Percentiles rank a stretch among this genome's conserved stretches.
Evolutionary conservation across 2,329 filamentous ascomycete species (phyloP).

Genomic region (Fragosphaeria purpurea): DNA sequence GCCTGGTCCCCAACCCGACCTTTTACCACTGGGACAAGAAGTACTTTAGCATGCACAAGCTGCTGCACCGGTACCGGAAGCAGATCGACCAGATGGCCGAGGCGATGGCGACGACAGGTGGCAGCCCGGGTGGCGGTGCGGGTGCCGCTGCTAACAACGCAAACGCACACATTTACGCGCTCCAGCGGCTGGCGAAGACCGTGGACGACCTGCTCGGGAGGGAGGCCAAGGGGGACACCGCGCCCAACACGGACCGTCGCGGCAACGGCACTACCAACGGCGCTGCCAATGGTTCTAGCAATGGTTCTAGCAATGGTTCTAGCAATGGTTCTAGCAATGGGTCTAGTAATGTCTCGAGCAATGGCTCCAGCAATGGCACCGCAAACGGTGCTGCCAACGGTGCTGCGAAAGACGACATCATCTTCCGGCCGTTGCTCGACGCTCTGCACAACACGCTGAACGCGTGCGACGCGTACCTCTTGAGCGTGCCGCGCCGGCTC

Average conservation of each 20-base stretch:
- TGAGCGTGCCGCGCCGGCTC: constrained; percentile 18
- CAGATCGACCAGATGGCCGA: constrained; percentile 17
- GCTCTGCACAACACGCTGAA: constrained; percentile 31
- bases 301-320: no score
- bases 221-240: background rate
- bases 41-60: constrained; percentile 32
- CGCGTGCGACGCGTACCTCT: constrained; percentile 33
- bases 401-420: constrained; percentile 11
- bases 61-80: constrained; percentile 29
- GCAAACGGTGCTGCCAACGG: no score
- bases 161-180: constrained; percentile 5
- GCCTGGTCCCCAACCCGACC: constrained; percentile 48
- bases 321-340: no score
- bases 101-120: no score
- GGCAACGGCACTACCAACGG: no score
- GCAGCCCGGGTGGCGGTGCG: no score
- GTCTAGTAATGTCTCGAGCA: no score
- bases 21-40: constrained; percentile 43
- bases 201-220: constrained; percentile 8
- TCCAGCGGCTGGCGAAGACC: constrained; percentile 6
- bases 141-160: no score
- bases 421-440: constrained; percentile 27
- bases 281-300: no score
- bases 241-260: background rate
- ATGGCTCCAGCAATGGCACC: no score